Evolutionary conservation across 768 basidiomycete genomes (phyloP).

Genomic region (Podaxis sp.): DNA sequence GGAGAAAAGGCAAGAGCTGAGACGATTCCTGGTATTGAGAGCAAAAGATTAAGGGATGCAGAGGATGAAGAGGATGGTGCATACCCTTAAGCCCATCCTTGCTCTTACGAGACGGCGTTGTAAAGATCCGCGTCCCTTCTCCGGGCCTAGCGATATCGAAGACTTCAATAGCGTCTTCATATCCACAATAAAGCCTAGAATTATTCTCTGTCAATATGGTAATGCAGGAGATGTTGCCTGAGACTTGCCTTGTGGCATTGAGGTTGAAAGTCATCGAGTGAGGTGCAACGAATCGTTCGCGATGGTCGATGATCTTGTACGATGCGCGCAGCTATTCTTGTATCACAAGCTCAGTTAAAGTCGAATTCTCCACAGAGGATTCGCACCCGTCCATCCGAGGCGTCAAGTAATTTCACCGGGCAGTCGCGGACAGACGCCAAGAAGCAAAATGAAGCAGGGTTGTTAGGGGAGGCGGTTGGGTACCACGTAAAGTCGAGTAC

Average conservation of each 20-base stretch:
- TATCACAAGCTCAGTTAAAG: neutral
- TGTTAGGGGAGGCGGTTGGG: conserved; percentile 60
- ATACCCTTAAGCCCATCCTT: conserved; percentile 86
- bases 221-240: neutral
- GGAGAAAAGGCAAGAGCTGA: conserved; percentile 80
- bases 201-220: neutral
- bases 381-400: conserved; percentile 67
- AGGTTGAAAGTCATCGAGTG: conserved; percentile 79
- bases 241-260: conserved; percentile 57
- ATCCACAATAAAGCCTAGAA: conserved; percentile 80
- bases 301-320: conserved; percentile 89
- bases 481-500: conserved; percentile 86
- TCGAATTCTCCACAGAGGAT: neutral
- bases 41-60: neutral
- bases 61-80: conserved; percentile 2
- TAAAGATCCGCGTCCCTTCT: conserved; percentile 65
- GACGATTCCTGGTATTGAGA: conserved; percentile 63
- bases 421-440: conserved; percentile 80
- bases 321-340: conserved; percentile 81
- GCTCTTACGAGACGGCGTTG: conserved; percentile 72
- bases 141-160: conserved; percentile 78
- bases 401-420: conserved; percentile 86
- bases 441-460: conserved; percentile 77
- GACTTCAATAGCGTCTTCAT: conserved; percentile 81
- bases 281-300: conserved; percentile 89